These are phyloP conservation scores for Prunus mongolica DNA, from an alignment of 306 rosid species.

Conservation along the genomic window DNA sequence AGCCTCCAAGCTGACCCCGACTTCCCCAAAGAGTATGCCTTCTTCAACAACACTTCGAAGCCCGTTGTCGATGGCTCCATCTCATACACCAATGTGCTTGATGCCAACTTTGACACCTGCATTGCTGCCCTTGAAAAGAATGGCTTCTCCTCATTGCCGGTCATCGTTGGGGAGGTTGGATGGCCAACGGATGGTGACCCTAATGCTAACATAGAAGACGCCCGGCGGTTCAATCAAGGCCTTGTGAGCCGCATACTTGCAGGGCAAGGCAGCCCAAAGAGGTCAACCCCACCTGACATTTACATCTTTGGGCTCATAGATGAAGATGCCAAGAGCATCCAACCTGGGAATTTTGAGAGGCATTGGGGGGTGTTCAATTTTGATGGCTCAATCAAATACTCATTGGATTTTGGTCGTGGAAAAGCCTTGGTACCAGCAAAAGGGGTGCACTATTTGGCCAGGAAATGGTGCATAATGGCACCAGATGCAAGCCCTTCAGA, in stretches of 20 bases:
- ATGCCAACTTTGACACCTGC: constrained; percentile 91
- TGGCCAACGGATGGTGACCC: constrained; percentile 92
- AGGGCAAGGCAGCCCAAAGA: constrained; percentile 67
- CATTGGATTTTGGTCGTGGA: constrained; percentile 49
- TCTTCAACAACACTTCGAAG: constrained; percentile 61
- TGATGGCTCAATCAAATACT: constrained; percentile 71
- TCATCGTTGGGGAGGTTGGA: constrained; percentile 85
- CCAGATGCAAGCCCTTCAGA: constrained; percentile 50
- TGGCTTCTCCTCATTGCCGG: constrained; percentile 67
- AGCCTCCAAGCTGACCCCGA: constrained; percentile 89
- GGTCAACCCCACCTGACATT: constrained; percentile 58
- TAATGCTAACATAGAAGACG: constrained; percentile 50
- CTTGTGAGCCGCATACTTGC: constrained; percentile 41
- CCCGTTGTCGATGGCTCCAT: constrained; percentile 84
- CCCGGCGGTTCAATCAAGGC: constrained; percentile 85
- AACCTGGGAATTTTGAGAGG: constrained; percentile 85
- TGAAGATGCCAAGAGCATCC: constrained; percentile 77
- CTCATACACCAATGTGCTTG: constrained; percentile 77
- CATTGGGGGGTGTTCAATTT: constrained; percentile 87
- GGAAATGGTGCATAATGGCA: constrained; percentile 82
- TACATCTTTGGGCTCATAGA: constrained; percentile 71
- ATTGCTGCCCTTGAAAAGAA: constrained; percentile 77
- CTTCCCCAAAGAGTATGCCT: constrained; percentile 89
- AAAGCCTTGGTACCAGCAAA: constrained; percentile 54
- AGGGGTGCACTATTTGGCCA: constrained; percentile 65